phyloP scores from a whole-genome alignment of 176 grass and related monocot species.

The Urochloa ruziziensis region DNA sequence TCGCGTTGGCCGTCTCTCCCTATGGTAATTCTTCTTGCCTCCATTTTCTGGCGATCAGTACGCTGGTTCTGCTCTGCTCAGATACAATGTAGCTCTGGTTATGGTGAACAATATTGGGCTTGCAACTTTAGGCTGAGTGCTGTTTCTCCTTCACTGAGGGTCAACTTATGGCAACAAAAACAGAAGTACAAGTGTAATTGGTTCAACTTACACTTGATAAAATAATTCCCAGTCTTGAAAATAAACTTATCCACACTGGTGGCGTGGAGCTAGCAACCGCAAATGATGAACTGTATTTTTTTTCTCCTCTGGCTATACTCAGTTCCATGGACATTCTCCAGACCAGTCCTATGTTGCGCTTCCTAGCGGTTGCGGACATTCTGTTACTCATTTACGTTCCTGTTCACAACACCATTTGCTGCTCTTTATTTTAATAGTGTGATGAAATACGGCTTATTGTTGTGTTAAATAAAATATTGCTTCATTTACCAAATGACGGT shows the following conservation, averaged over 20 bases:
- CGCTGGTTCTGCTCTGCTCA: neutral
- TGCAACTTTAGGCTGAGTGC: neutral
- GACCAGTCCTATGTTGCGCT: neutral
- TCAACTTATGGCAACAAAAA: neutral
- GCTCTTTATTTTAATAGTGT: neutral
- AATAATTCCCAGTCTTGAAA: neutral
- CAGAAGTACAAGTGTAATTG: neutral
- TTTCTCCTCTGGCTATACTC: neutral
- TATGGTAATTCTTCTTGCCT: conserved; percentile 51
- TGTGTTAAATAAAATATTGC: neutral
- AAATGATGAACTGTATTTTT: neutral
- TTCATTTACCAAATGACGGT: neutral
- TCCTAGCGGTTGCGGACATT: neutral
- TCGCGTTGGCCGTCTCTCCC: conserved; percentile 56
- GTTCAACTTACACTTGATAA: neutral
- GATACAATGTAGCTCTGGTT: neutral
- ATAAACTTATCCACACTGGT: neutral
- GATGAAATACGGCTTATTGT: neutral
- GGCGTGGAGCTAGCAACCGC: neutral
- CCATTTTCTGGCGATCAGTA: neutral
- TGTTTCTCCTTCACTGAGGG: neutral
- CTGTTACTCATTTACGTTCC: neutral
- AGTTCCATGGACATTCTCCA: neutral
- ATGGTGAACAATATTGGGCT: neutral
- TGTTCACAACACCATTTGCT: neutral